These are phyloP conservation scores for Carex littledalei DNA, from an alignment of 176 grass and related monocot species.

Conservation along the genomic window DNA sequence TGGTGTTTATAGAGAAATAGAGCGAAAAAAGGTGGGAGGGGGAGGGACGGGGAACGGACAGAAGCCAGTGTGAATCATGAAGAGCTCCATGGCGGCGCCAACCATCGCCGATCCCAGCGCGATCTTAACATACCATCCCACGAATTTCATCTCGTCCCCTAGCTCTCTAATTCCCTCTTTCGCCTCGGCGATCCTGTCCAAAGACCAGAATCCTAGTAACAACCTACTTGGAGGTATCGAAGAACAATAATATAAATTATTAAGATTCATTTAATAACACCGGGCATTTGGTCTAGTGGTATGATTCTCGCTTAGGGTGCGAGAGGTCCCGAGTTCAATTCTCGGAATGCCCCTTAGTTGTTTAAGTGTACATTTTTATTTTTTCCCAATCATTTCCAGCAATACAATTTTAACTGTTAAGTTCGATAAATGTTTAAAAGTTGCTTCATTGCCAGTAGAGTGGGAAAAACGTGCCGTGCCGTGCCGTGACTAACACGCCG, in stretches of 20 bases:
- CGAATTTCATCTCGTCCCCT: constrained; percentile 45
- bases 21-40: not conserved
- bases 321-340: constrained; percentile 99
- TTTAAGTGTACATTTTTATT: not conserved
- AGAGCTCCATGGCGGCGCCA: constrained; percentile 79
- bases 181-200: not conserved
- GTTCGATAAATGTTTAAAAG: not conserved
- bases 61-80: constrained; percentile 99
- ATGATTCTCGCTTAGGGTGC: constrained; percentile 99
- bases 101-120: constrained; percentile 47
- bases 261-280: no score
- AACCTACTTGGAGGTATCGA: not conserved
- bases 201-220: not conserved
- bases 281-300: constrained; percentile 96
- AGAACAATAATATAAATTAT: no score
- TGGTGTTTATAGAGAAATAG: not conserved
- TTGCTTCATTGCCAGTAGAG: not conserved
- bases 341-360: constrained; percentile 56
- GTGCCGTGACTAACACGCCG: no score
- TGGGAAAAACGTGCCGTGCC: no score
- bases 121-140: constrained; percentile 85
- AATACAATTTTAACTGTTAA: not conserved
- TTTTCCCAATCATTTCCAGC: not conserved
- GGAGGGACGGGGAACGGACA: constrained; percentile 31
- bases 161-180: not conserved